Evolutionary conservation across 495 filamentous ascomycete genomes (phyloP).

Genomic region (Penicillium cosmopolitanum): DNA sequence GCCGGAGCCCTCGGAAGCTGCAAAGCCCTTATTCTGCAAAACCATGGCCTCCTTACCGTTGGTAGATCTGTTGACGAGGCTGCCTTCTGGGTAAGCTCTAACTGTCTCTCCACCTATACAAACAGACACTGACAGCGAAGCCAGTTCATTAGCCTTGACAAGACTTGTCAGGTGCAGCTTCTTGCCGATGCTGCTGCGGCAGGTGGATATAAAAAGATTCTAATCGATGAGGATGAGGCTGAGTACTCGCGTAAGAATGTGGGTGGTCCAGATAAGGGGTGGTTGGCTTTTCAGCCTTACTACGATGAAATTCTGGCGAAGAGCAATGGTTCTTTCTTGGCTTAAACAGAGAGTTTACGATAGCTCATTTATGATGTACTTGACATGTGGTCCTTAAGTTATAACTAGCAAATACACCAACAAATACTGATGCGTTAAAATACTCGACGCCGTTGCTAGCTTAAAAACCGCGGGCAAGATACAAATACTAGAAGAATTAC

Average conservation of each 20-base stretch:
- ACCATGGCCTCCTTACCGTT: conserved; percentile 62
- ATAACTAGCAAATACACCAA: no score
- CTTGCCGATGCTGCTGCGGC: conserved; percentile 56
- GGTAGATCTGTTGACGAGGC: conserved; percentile 60
- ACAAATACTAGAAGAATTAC: no score
- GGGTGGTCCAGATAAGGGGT: conserved; percentile 18
- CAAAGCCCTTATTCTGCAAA: conserved; percentile 56
- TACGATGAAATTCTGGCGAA: conserved; percentile 19
- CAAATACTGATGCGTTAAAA: no score
- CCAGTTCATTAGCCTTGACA: conserved; percentile 61
- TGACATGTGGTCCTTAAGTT: no score
- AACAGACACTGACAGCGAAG: not conserved
- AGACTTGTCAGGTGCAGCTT: conserved; percentile 61
- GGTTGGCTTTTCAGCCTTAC: conserved; percentile 22
- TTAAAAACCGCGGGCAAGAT: no score
- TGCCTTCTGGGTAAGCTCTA: conserved; percentile 41
- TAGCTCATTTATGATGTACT: no score
- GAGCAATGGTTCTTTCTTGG: conserved; percentile 13
- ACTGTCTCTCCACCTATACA: not conserved
- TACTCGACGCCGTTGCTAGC: no score
- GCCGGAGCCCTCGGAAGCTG: conserved; percentile 58
- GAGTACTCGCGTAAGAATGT: conserved; percentile 7
- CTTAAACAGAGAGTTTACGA: not conserved
- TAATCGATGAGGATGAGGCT: conserved; percentile 27
- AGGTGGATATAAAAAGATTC: conserved; percentile 52